Percentiles rank a stretch among this genome's conserved stretches.
These are phyloP conservation scores for Citrullus amarus DNA, from an alignment of 306 rosid genomes.

Conservation along the genomic window DNA sequence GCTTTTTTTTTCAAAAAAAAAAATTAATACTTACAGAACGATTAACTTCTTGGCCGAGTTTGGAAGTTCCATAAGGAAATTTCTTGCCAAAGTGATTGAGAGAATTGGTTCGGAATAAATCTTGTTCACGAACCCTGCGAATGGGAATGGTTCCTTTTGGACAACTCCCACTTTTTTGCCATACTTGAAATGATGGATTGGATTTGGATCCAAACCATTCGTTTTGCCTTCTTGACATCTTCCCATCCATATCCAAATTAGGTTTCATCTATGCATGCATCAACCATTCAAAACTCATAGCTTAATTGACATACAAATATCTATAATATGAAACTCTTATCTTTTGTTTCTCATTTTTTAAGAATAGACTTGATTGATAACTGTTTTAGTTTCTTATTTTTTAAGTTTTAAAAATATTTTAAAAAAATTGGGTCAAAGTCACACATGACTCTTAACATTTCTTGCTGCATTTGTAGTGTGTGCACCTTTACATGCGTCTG, in stretches of 20 bases:
- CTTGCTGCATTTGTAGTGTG: too few species aligned
- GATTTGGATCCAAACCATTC: neutral
- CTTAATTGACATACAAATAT: too few species aligned
- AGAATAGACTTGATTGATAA: too few species aligned
- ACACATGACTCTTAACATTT: too few species aligned
- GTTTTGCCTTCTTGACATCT: neutral
- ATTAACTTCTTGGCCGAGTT: neutral
- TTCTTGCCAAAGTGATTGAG: conserved; percentile 33
- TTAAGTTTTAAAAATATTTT: too few species aligned
- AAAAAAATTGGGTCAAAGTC: too few species aligned
- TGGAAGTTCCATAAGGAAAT: neutral
- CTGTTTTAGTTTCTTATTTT: too few species aligned
- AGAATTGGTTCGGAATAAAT: conserved; percentile 30
- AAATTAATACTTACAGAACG: conserved; percentile 22
- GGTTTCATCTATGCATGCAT: conserved; percentile 24
- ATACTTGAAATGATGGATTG: conserved; percentile 23
- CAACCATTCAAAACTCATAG: too few species aligned
- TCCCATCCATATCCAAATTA: neutral
- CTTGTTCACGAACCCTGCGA: conserved; percentile 32
- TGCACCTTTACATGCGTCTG: too few species aligned
- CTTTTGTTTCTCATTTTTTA: too few species aligned
- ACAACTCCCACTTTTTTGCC: conserved; percentile 62
- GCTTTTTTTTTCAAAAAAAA: too few species aligned
- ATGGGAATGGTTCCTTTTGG: conserved; percentile 58
- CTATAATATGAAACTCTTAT: too few species aligned